Conservation (phyloP, 495 filamentous ascomycete species). For the Penicillium argentinense region DNA sequence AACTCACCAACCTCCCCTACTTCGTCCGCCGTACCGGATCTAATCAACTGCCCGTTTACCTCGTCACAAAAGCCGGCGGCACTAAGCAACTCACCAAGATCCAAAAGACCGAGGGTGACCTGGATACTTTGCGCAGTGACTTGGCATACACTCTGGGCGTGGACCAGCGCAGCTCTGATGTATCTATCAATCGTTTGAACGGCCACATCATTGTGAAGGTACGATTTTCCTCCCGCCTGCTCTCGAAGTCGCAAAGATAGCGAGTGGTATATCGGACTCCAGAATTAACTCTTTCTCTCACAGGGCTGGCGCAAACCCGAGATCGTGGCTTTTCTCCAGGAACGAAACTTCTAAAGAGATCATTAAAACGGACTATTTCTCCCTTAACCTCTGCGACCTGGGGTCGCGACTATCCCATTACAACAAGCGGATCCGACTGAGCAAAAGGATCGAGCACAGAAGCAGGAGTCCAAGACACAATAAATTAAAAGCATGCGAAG, state of each 20-base stretch:
- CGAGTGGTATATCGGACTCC: background rate
- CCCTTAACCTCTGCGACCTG: background rate
- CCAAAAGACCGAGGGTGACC: constrained; percentile 75
- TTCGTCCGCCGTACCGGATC: constrained; percentile 69
- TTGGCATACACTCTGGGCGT: constrained; percentile 50
- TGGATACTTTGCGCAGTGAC: constrained; percentile 51
- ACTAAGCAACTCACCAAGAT: constrained; percentile 74
- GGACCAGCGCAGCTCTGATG: constrained; percentile 35
- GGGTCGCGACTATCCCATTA: too few relatives aligned
- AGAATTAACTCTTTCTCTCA: background rate
- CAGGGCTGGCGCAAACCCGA: constrained; percentile 55
- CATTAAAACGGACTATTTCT: constrained; percentile 8
- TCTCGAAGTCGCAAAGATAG: background rate
- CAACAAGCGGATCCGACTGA: background rate
- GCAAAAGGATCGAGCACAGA: background rate
- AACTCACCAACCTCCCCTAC: constrained; percentile 59
- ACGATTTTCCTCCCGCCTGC: constrained; percentile 12
- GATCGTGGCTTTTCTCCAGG: constrained; percentile 46
- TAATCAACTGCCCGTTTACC: constrained; percentile 79
- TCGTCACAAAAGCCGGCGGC: constrained; percentile 69
- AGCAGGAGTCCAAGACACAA: constrained; percentile 5
- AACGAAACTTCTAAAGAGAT: constrained; percentile 45
- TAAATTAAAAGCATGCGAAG: constrained; percentile 11
- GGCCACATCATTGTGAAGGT: constrained; percentile 67
- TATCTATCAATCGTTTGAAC: constrained; percentile 59